These are phyloP conservation scores for Eimeria maxima DNA, from an alignment of 169 alveolate genomes.

Conservation along the genomic window DNA sequence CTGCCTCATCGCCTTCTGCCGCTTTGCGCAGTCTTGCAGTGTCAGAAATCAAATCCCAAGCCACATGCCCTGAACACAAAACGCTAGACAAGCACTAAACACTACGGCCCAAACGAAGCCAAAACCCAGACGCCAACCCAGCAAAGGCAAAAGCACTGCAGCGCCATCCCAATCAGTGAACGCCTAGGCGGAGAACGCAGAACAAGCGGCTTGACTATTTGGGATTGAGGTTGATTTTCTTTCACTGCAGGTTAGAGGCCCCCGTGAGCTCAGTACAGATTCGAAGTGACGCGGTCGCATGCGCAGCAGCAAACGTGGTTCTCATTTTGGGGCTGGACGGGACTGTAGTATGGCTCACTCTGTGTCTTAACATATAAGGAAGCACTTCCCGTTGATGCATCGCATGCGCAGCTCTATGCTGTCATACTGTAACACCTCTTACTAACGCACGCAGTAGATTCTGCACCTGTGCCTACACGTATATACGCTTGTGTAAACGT, in stretches of 20 bases:
- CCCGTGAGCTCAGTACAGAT: neutral
- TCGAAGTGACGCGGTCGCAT: neutral
- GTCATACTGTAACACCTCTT: neutral
- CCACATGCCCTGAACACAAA: neutral
- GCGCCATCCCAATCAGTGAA: neutral
- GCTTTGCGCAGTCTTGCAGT: neutral
- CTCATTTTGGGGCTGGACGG: conserved; percentile 6
- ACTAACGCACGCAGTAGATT: too few species aligned
- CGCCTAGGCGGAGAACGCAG: neutral
- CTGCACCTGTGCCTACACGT: neutral
- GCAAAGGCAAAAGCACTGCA: too few species aligned
- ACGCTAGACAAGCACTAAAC: too few species aligned
- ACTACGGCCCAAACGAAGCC: too few species aligned
- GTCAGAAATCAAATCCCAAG: neutral
- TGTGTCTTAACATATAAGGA: neutral
- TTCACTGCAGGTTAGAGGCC: conserved; percentile 17
- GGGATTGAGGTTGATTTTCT: neutral
- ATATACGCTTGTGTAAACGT: neutral
- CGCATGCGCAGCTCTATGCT: neutral
- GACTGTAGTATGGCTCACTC: neutral
- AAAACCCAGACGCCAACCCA: too few species aligned
- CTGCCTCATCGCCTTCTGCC: neutral
- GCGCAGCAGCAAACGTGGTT: neutral
- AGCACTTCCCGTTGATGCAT: neutral
- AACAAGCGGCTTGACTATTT: neutral